phyloP scores from a whole-genome alignment of 2,329 filamentous ascomycete species.

The Dendrostoma leiphaemia region DNA sequence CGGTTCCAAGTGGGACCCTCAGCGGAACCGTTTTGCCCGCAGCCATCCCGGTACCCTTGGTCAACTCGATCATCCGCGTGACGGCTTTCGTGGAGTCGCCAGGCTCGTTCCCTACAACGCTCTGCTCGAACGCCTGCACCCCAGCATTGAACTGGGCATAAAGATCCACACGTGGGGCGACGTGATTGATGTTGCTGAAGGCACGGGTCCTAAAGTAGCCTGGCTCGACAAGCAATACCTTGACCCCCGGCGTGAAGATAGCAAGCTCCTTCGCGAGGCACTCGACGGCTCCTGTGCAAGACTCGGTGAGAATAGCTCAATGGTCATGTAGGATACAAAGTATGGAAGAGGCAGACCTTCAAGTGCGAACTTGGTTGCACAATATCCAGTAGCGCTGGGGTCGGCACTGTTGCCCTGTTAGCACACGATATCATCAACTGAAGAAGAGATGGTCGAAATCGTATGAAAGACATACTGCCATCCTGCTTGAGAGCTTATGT shows the following conservation, averaged over 20 bases:
- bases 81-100: slow-evolving; percentile 51
- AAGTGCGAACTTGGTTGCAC: slow-evolving; percentile 30
- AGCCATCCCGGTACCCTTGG: slow-evolving; percentile 41
- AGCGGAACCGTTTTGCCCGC: slow-evolving; percentile 37
- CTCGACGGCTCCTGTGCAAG: slow-evolving; percentile 29
- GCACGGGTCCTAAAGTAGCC: slow-evolving; percentile 42
- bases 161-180: slow-evolving; percentile 22
- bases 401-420: slow-evolving; percentile 20
- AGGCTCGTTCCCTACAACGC: slow-evolving; percentile 33
- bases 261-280: slow-evolving; percentile 31
- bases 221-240: slow-evolving; percentile 38
- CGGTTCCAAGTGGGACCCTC: slow-evolving; percentile 50
- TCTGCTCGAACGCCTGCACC: slow-evolving; percentile 18
- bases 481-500: slow-evolving; percentile 33
- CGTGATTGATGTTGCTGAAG: slow-evolving; percentile 33
- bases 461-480: slow-evolving; percentile 26
- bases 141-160: slow-evolving; percentile 32
- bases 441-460: too few species aligned
- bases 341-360: slow-evolving; percentile 27
- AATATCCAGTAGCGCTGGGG: slow-evolving; percentile 30
- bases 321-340: background rate
- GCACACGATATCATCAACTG: background rate
- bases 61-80: slow-evolving; percentile 52
- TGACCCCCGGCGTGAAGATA: slow-evolving; percentile 30
- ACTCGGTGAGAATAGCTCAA: background rate